Evolutionary conservation across 805 yeast species (phyloP), one percentile per base, ranked within the genome.

Genomic region (Ogataea glucozyma): DNA sequence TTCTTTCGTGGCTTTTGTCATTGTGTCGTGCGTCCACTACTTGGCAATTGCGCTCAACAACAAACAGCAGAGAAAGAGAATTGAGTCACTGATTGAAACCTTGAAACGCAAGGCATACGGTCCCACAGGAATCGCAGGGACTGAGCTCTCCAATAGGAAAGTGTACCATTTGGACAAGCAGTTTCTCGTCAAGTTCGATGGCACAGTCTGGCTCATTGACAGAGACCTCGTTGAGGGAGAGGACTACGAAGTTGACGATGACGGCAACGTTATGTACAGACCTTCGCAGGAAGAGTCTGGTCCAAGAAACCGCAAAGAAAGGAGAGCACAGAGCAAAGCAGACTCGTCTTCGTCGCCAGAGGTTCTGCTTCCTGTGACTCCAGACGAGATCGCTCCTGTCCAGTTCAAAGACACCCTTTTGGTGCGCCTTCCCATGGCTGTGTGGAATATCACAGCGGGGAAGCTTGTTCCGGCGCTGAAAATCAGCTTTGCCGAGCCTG

Each of bases 21-120:
- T 84, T 9, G 66, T 77, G 20, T 72, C 83, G 24, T 56, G 65
- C 1, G 76, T 82, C 31, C 96, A 88, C 53, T 83, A 67, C 53
- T 64, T 75, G 12, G 64, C 81, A 4, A 61, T 83, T 41, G 72
- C 65, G 54, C 71, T 84, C 39, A 78, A 75, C 56, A 67, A 79
- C 47, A 63, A 57, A 18, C 83, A 82, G 45, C 81, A 85, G 51
- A 70, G 73, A 38, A 75, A 75, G 46, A 72, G 87, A 49, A 66
- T 89, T 8, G 67, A 62, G 7, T 56, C 59, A 1, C 68, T 83
- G 57, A 74, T 78, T 44, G 56, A 64, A 4, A 73, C 74, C 27
- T 66, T 83, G 44, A 79, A 73, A 51, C 52, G 55, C 1, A 76
- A 70, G 50, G 88, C 87, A 2, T 75, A 79, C 72, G 76, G 79